Conservation (phyloP, 192 early-diverging fungal genomes). For the Chytriomyces sp. region DNA sequence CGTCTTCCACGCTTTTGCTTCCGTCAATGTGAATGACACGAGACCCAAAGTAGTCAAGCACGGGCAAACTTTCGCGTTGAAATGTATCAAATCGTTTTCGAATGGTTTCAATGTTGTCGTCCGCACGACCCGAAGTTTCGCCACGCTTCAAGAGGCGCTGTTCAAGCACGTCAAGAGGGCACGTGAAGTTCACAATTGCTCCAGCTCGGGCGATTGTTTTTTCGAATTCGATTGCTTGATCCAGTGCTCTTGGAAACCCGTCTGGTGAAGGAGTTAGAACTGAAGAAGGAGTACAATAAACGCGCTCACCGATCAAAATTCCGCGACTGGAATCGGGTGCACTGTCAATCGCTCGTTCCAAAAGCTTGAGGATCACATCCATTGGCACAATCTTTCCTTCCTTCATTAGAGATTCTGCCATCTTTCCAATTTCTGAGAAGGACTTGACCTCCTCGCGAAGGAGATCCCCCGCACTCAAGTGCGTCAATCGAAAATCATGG, state of each 20-base stretch:
- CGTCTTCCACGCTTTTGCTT: conserved; percentile 5
- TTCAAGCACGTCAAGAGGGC: conserved; percentile 55
- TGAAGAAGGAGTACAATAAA: no score
- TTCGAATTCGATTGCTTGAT: conserved; percentile 54
- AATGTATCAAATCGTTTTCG: conserved; percentile 52
- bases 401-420: conserved; percentile 77
- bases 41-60: conserved; percentile 46
- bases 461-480: conserved; percentile 88
- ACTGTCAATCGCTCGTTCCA: conserved; percentile 32
- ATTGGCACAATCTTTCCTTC: conserved; percentile 85
- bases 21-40: neutral
- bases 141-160: conserved; percentile 52
- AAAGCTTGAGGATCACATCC: conserved; percentile 36
- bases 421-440: conserved; percentile 51
- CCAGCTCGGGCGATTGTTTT: conserved; percentile 4
- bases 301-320: no score
- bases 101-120: conserved; percentile 61
- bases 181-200: conserved; percentile 38
- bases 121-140: conserved; percentile 51
- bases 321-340: conserved; percentile 28
- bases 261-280: no score
- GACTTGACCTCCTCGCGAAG: conserved; percentile 73
- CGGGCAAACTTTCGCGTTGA: conserved; percentile 49
- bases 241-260: conserved; percentile 55
- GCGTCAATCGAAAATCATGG: conserved; percentile 79